Evolutionary conservation across 768 basidiomycete genomes (phyloP).

Genomic region (Boletellus emodensis): DNA sequence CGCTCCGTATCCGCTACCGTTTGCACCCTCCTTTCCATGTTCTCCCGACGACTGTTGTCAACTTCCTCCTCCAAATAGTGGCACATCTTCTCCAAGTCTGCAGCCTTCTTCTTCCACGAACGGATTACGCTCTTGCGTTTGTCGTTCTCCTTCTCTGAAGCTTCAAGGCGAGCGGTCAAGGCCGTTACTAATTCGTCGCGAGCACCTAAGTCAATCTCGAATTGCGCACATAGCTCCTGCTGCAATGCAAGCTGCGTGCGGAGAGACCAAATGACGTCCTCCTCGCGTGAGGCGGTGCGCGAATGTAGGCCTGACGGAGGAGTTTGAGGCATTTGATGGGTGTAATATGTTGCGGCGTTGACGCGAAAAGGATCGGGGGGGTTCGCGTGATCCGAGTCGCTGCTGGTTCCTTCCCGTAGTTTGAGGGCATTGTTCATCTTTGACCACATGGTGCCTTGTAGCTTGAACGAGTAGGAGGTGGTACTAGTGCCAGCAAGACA

Average conservation of each 20-base stretch:
- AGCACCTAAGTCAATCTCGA: constrained; percentile 68
- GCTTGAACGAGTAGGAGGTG: background rate
- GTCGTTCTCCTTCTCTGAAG: constrained; percentile 58
- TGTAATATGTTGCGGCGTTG: constrained; percentile 72
- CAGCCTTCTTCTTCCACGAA: constrained; percentile 73
- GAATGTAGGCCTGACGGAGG: constrained; percentile 52
- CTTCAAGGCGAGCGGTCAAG: constrained; percentile 50
- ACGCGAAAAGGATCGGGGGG: constrained; percentile 69
- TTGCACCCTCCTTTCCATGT: constrained; percentile 59
- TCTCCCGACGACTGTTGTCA: constrained; percentile 78
- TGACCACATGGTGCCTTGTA: constrained; percentile 48
- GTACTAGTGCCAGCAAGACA: background rate
- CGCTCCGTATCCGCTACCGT: constrained; percentile 33
- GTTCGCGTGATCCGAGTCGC: constrained; percentile 18
- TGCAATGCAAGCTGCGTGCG: constrained; percentile 75
- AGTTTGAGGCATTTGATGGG: constrained; percentile 65
- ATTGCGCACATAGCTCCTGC: constrained; percentile 71
- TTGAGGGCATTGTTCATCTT: constrained; percentile 58
- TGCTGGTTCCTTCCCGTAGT: constrained; percentile 28
- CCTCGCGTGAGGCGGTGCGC: constrained; percentile 65
- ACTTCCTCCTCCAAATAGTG: constrained; percentile 80
- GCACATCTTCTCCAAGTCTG: constrained; percentile 66
- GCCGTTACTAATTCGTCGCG: constrained; percentile 69
- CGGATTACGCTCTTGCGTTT: constrained; percentile 52
- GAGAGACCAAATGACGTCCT: constrained; percentile 65